These are phyloP conservation scores for Salvia sclarea DNA, from an alignment of 305 asterid genomes.

Conservation along the genomic window DNA sequence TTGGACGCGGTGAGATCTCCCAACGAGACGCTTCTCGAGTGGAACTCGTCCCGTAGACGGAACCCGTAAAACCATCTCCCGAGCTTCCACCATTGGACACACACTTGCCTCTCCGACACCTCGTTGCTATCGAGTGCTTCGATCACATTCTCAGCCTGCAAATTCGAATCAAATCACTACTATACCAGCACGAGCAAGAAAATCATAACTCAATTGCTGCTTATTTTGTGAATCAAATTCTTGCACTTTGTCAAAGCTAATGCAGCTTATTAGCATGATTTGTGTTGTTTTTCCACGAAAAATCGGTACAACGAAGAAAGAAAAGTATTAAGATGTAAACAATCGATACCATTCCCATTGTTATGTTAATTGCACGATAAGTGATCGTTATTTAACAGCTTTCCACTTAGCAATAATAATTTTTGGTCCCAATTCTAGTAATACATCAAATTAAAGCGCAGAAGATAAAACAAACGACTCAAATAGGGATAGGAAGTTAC, in stretches of 20 bases:
- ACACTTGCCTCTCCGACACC: no score
- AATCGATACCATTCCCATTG: background rate
- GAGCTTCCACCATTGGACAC: conserved; percentile 89
- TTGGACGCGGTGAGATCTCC: conserved; percentile 46
- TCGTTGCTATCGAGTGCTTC: conserved; percentile 46
- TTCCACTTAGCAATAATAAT: background rate
- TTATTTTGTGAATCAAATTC: background rate
- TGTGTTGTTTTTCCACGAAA: background rate
- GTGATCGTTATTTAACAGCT: background rate
- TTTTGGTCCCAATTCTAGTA: no score
- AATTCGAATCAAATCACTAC: background rate
- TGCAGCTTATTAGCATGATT: conserved; percentile 9
- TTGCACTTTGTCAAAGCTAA: background rate
- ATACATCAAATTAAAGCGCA: conserved; percentile 3
- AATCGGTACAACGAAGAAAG: background rate
- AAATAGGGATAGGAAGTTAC: conserved; percentile 39
- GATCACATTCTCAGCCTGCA: conserved; percentile 46
- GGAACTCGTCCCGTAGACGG: conserved; percentile 62
- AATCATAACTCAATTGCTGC: background rate
- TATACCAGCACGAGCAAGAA: background rate
- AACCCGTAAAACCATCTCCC: conserved; percentile 80
- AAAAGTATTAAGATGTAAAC: background rate
- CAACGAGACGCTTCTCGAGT: conserved; percentile 50
- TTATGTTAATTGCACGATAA: background rate
- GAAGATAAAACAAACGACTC: background rate